Evolutionary conservation across 1,284 basidiomycete species (phyloP), one percentile per base, ranked within the genome.

Genomic region (Ustilago vetiveriae): DNA sequence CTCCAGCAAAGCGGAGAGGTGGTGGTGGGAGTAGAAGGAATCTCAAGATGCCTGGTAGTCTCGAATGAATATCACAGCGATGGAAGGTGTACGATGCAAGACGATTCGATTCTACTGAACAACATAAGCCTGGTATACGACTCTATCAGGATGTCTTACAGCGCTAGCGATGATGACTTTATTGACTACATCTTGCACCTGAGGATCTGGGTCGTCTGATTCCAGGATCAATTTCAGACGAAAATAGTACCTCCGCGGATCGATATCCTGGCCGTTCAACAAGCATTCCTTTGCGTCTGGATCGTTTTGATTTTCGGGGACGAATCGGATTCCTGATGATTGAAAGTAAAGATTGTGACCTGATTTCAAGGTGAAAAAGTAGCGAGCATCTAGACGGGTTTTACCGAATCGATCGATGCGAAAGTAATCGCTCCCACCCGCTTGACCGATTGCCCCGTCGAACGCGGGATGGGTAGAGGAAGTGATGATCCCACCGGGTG

Each of bases 261-360:
- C 58, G 33, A 68, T 36, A 11, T 54, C 41, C n/a, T 68, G 22
- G 0, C 65, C 65, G 1, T 29, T 26, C 0, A 62, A n/a, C 10
- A 68, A n/a, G 19, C 21, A 19, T 11, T 48, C 36, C 19, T 51
- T 50, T 19, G 58, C 65, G 1, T 27, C 17, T 32, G n/a, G n/a
- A n/a, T 62, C 57, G 16, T 63, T 54, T 6, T 45, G 38, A 24
- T 63, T 63, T 10, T 21, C 45, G 3, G 32, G 24, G 0, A 69
- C 66, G 35, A 50, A 49, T 3, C 66, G 38, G 6, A 69, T 43
- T 0, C 66, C 60, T 6, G 44, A 48, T 1, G 55, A 55, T 19
- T 69, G 66, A 32, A 69, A 64, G 55, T 45, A 69, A 4, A 63
- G 23, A 19, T 57, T 44, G 24, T 67, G 65, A 35, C 65, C 58